Base-by-base conservation (phyloP, 495 filamentous ascomycete genomes). In the Rusavskia elegans region DNA sequence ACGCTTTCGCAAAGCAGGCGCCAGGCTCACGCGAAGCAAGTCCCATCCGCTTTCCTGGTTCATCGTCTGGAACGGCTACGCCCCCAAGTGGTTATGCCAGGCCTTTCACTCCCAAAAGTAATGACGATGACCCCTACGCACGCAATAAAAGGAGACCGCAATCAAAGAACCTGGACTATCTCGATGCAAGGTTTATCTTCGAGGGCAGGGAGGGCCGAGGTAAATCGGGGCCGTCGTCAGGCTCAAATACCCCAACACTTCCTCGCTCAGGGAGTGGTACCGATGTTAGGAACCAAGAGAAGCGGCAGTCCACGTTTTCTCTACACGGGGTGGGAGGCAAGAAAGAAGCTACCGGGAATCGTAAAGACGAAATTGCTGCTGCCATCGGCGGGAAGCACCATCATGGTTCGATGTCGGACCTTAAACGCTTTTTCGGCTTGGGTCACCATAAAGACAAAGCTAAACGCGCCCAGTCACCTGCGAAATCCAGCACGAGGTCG, bases 341-440 rank as follows among this genome's bases (percentile, higher is more conserved):
- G 50, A 71, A 72, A 53, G 70, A 76, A 13, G 49, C 60, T 53
- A 57, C 66, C 56, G 61, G 64, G 57, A 66, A 66, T 56, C 56
- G 74, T 42, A 57, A 80, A 53, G 71, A 84, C 52, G 69, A 79
- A 36, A 66, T 55, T 38, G 58, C 61, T 17, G 63, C 61, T 4
- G 50, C 57, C 13, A 58, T 48, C 27, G 32, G 58, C 23, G 71
- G 73, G 49, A 78, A 70, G 54, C 70, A 73, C 50, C 79, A 81
- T 30, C 86, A 89, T 53, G 82, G 85, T 25, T 95, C 93, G 7
- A 96, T 97, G 87, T 81, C 82, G 8, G 89, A 97, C 52, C 64
- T 98, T 53, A 97, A 95, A 66, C 75, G 93, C 16, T 98, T 98
- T 63, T 93, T 98, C 71, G 79, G 81, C 53, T 69, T 80, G 63